Conservation (phyloP, 805 yeast genomes). For the Suhomyces tanzawaensis region DNA sequence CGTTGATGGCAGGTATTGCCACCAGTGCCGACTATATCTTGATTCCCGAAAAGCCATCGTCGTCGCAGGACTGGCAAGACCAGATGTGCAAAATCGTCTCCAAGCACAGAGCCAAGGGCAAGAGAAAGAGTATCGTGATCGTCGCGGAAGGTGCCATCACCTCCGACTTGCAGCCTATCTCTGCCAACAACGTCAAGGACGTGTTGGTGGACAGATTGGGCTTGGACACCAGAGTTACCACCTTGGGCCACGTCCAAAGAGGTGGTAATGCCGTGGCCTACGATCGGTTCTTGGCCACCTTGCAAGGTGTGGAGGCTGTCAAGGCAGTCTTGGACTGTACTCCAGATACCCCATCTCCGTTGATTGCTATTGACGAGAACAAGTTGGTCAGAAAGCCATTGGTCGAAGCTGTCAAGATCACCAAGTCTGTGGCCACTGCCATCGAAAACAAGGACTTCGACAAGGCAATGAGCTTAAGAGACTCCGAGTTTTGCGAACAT, state of each 20-base stretch:
- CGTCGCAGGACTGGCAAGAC: constrained; percentile 60
- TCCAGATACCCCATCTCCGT: constrained; percentile 74
- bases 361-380: constrained; percentile 72
- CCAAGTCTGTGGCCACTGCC: constrained; percentile 70
- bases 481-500: constrained; percentile 66
- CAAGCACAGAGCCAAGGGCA: constrained; percentile 68
- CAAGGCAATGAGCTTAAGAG: constrained; percentile 68
- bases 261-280: constrained; percentile 81
- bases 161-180: constrained; percentile 63
- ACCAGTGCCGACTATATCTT: constrained; percentile 79
- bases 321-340: constrained; percentile 66
- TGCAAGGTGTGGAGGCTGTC: constrained; percentile 83
- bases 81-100: constrained; percentile 62
- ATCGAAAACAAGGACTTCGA: constrained; percentile 65
- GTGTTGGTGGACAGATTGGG: constrained; percentile 65
- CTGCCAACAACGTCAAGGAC: constrained; percentile 61
- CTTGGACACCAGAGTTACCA: constrained; percentile 74
- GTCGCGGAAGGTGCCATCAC: constrained; percentile 86
- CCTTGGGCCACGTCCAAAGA: constrained; percentile 78
- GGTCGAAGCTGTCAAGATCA: constrained; percentile 69
- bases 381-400: constrained; percentile 65
- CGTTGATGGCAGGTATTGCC: constrained; percentile 75
- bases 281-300: constrained; percentile 68
- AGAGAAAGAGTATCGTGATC: constrained; percentile 74
- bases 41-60: constrained; percentile 78